Evolutionary conservation across 306 rosid species (phyloP).

Genomic region (Prunus davidiana): DNA sequence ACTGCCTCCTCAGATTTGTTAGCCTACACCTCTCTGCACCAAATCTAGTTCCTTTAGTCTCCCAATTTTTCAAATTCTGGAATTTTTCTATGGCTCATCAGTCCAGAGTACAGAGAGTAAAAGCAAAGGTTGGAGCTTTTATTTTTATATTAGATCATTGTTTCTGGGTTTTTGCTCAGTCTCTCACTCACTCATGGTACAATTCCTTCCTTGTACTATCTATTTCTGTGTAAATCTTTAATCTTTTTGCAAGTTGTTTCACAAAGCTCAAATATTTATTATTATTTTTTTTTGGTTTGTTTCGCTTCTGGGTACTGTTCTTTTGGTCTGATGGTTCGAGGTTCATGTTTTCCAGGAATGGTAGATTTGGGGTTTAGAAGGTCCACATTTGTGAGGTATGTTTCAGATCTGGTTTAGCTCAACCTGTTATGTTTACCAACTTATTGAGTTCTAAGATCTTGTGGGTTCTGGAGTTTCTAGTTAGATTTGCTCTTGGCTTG

Average conservation of each 20-base stretch:
- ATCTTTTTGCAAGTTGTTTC: constrained; percentile 8
- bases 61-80: neutral
- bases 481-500: constrained; percentile 15
- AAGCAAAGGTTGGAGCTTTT: constrained; percentile 39
- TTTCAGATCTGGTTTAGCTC: constrained; percentile 56
- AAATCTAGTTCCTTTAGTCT: neutral
- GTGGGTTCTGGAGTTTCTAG: constrained; percentile 11
- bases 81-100: constrained; percentile 3
- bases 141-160: constrained; percentile 24
- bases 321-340: constrained; percentile 30
- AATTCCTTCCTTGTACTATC: constrained; percentile 5
- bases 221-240: constrained; percentile 9
- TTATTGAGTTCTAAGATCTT: neutral
- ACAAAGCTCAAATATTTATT: neutral
- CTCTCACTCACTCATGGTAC: constrained; percentile 46
- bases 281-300: too few species aligned
- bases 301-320: neutral
- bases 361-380: constrained; percentile 50
- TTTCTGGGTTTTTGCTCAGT: constrained; percentile 31
- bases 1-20: fast-evolving
- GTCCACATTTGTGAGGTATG: constrained; percentile 49
- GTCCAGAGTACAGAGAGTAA: neutral
- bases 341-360: constrained; percentile 45
- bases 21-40: neutral
- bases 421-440: neutral